Percentiles rank a stretch among this genome's conserved stretches.
phyloP scores from a whole-genome alignment of 768 basidiomycete genomes.

The Russula sp. region DNA sequence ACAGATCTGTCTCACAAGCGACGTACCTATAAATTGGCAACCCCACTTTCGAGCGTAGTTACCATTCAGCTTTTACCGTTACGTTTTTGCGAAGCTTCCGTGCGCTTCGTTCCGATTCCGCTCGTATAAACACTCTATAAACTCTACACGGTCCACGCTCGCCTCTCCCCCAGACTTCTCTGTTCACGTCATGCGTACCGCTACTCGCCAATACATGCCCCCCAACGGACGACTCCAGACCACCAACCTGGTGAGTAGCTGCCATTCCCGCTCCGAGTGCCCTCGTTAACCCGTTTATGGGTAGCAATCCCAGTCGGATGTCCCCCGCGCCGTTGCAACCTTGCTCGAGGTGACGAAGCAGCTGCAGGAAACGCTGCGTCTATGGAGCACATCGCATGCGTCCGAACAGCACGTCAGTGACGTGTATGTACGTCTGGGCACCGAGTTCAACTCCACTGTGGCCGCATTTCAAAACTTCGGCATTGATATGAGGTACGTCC shows the following conservation, averaged over 20 bases:
- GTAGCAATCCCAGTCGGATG: slow-evolving; percentile 35
- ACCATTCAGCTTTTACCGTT: slow-evolving; percentile 6
- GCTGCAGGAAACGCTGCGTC: slow-evolving; percentile 64
- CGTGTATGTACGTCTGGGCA: slow-evolving; percentile 83
- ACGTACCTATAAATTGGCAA: slow-evolving; percentile 13
- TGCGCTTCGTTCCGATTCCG: slow-evolving; percentile 6
- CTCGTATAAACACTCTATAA: slow-evolving; percentile 11
- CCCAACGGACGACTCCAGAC: slow-evolving; percentile 22
- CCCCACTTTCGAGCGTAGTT: neutral
- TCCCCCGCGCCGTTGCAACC: slow-evolving; percentile 53
- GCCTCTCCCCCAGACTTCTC: neutral
- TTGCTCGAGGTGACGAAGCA: slow-evolving; percentile 80
- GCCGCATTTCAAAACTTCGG: slow-evolving; percentile 65
- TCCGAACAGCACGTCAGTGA: slow-evolving; percentile 76
- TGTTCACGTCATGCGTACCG: slow-evolving; percentile 16
- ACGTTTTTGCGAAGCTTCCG: slow-evolving; percentile 12
- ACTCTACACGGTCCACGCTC: neutral
- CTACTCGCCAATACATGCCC: slow-evolving; percentile 18
- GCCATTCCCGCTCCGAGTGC: neutral
- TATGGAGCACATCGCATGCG: slow-evolving; percentile 59
- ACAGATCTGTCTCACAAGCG: slow-evolving; percentile 14
- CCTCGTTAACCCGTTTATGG: neutral
- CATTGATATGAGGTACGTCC: slow-evolving; percentile 70
- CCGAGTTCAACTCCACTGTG: slow-evolving; percentile 79
- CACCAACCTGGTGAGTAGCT: slow-evolving; percentile 13